Percentiles rank a stretch among this genome's conserved stretches.
These are phyloP conservation scores for Parastagonospora avenae DNA, from an alignment of 2,329 filamentous ascomycete genomes.

Conservation along the genomic window DNA sequence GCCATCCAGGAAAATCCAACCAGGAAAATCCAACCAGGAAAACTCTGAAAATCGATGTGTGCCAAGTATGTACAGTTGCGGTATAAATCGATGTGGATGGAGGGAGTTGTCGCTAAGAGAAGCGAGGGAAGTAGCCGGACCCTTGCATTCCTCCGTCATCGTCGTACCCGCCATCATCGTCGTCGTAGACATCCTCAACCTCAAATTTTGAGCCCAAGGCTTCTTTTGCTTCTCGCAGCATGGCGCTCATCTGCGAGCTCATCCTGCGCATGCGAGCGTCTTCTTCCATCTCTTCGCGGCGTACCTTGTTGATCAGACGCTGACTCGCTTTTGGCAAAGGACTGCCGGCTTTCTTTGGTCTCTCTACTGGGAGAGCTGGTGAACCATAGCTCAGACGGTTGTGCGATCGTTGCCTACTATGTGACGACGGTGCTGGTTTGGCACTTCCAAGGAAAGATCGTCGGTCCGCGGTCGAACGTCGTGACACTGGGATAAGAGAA, in stretches of 20 bases:
- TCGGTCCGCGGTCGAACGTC: constrained; percentile 43
- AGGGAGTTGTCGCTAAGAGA: neutral
- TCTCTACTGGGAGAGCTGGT: constrained; percentile 27
- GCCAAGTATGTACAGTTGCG: neutral
- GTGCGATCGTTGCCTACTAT: constrained; percentile 28
- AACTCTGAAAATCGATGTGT: neutral
- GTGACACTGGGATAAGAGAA: constrained; percentile 52
- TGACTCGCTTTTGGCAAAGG: constrained; percentile 68
- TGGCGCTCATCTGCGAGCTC: constrained; percentile 77
- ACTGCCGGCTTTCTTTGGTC: constrained; percentile 24
- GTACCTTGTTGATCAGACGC: constrained; percentile 71
- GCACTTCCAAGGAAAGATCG: constrained; percentile 23
- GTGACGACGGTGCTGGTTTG: constrained; percentile 12
- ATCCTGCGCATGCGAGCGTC: constrained; percentile 81
- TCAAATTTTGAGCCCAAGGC: constrained; percentile 67
- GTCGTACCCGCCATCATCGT: constrained; percentile 12
- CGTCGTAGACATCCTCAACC: constrained; percentile 41
- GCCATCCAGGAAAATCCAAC: no score
- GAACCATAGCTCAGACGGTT: constrained; percentile 41
- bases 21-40: neutral
- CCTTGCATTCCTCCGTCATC: constrained; percentile 4
- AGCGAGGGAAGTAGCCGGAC: constrained; percentile 4
- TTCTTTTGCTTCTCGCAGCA: constrained; percentile 88
- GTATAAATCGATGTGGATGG: neutral
- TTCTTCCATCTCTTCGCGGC: constrained; percentile 75